These are phyloP conservation scores for Geranomyces michiganensis DNA, from an alignment of 192 early-diverging fungal genomes.

Conservation along the genomic window DNA sequence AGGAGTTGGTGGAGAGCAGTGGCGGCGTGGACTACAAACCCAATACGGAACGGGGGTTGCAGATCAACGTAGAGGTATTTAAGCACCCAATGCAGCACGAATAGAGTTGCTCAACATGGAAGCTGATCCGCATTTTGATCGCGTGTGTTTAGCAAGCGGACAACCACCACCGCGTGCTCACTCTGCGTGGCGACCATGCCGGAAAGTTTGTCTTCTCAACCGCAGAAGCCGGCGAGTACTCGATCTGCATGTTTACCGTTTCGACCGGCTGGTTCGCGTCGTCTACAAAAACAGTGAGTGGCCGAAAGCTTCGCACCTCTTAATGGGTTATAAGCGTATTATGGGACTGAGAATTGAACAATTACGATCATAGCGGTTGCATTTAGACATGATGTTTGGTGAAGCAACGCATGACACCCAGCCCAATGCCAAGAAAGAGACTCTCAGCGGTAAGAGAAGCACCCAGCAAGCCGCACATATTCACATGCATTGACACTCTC, in stretches of 20 bases:
- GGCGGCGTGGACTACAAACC: constrained; percentile 8
- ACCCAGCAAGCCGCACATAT: background rate
- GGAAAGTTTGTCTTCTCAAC: constrained; percentile 94
- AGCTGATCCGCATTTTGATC: background rate
- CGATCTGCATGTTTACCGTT: constrained; percentile 77
- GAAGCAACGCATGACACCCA: constrained; percentile 60
- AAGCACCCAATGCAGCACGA: background rate
- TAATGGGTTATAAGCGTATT: background rate
- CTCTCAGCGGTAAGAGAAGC: constrained; percentile 38
- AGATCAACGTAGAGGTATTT: constrained; percentile 42
- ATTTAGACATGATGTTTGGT: constrained; percentile 71
- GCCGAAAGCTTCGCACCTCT: background rate
- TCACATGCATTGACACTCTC: background rate
- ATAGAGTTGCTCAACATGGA: background rate
- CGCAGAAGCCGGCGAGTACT: constrained; percentile 84
- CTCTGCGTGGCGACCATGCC: constrained; percentile 69
- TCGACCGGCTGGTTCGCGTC: constrained; percentile 73
- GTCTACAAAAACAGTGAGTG: constrained; percentile 61
- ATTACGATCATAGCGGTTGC: constrained; percentile 37
- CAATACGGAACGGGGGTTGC: constrained; percentile 25
- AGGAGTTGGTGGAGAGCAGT: constrained; percentile 72
- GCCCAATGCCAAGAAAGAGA: constrained; percentile 47
- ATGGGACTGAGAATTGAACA: background rate
- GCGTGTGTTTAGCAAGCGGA: constrained; percentile 2
- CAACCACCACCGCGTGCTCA: constrained; percentile 54